Base-by-base conservation (phyloP, 192 early-diverging fungal genomes). In the Umbelopsis sp. region DNA sequence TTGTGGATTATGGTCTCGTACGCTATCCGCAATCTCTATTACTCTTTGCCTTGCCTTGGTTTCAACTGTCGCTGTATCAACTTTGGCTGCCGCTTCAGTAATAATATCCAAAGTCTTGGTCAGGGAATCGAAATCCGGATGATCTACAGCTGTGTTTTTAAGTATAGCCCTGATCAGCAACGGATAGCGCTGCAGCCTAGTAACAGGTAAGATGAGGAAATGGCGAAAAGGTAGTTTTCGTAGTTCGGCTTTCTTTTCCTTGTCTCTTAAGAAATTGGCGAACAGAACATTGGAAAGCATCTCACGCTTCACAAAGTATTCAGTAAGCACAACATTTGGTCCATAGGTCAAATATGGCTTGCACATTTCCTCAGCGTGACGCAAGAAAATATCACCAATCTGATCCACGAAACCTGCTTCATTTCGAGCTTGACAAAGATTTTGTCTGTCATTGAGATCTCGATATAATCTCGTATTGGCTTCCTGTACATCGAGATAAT, bases 141-240 rank as follows among this genome's bases (percentile, higher is more conserved):
- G 87, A 46, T 88, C 85, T 23, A 85, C 86, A 10, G 90, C 87
- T n/a, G 95, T 93, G 51, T 89, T 78, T 69, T 97, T 93, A 12
- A 95, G 80, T 50, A 95, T 85, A 0, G 91, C 91, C 45, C 84
- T 84, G 20, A 98, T 82, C 47, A 98, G 78, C 20, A 98, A 79
- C 4, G 90, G 89, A 68, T 96, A 98, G 21, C 94, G 86, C 18
- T 90, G 93, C 66, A 97, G 70, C 16, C 94, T 86, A 11, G 93
- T 91, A 0, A 91, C 91, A 11, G 97, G 97, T 15, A 90, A 82
- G 3, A 87, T 89, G 66, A 97, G 74, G 45, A 74, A 79, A 48
- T 79, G 73, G 4, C 73, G 61, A 22, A 79, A 71, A 0, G 70
- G 70, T 22, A 80, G n/a, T 45, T 72, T 75, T 47, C 74, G 44